Percentiles rank a stretch among this genome's conserved stretches.
phyloP scores from a whole-genome alignment of 176 grass and related monocot species.

The barley (Hordeum vulgare) region MorexV3_pseudomolecules_assembly NC_058519.1:595969153-595969652 shows the following conservation, averaged over 20 bases:
- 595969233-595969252: not conserved
- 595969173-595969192: not conserved
- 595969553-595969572: constrained; percentile 59
- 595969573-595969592: constrained; percentile 71
- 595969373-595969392: not conserved
- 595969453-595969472: not conserved
- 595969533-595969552: constrained; percentile 79
- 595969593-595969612: not conserved
- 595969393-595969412: not conserved
- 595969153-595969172: not conserved
- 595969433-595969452: not conserved
- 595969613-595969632: not conserved
- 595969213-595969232: not conserved
- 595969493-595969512: not conserved
- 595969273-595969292: not conserved
- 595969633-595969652: not conserved
- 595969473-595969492: not conserved
- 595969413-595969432: too few relatives aligned
- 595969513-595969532: constrained; percentile 93
- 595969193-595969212: not conserved
- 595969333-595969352: not conserved
- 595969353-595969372: not conserved
- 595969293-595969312: not conserved
- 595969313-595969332: too few relatives aligned
- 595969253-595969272: not conserved